Base-by-base conservation (phyloP, 805 yeast genomes). In the Candida broadrunensis region DNA sequence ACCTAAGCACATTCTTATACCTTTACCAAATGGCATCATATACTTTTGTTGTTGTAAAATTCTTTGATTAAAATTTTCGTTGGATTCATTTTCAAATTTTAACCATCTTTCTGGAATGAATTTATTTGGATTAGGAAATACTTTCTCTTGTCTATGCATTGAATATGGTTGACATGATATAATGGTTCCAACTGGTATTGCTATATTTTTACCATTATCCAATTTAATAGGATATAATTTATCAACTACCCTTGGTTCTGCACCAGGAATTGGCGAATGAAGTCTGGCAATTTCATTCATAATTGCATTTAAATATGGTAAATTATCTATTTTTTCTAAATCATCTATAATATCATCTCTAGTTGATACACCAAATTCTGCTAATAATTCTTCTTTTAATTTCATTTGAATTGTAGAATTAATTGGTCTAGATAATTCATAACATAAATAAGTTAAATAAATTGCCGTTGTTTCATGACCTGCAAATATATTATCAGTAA, bases 381-480 rank as follows among this genome's bases (percentile, higher is more conserved):
- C 51, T 2, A 44, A 42, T 26, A 78, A 53, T 58, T 86, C 93
- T 1, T 64, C 42, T 25, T 63, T 61, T 15, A 86, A 60, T 26
- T 52, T 55, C 3, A 54, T 43, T 55, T 84, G 90, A 47, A 76
- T 66, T 14, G 58, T 54, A 5, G 49, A 44, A 47, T 78, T 63
- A 12, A 58, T 55, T 0, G 79, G 79, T 42, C 78, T 62, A 2
- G 86, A 80, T 27, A 83, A 54, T 51, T 81, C 80, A 63, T 77
- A 83, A 16, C 77, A 65, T 38, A 78, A 59, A 54, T 75, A 84
- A 0, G 86, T 67, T 43, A 83, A 55, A n/a, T 81, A 79, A 5
- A 79, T 71, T 0, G 85, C 87, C 1, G 86, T 82, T 4, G 90
- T 83, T 52, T 83, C 85, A 54, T 84, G 89, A 3, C 90, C 90